These are phyloP conservation scores for Anthostomella pinea DNA, from an alignment of 2,329 filamentous ascomycete species.

Conservation along the genomic window DNA sequence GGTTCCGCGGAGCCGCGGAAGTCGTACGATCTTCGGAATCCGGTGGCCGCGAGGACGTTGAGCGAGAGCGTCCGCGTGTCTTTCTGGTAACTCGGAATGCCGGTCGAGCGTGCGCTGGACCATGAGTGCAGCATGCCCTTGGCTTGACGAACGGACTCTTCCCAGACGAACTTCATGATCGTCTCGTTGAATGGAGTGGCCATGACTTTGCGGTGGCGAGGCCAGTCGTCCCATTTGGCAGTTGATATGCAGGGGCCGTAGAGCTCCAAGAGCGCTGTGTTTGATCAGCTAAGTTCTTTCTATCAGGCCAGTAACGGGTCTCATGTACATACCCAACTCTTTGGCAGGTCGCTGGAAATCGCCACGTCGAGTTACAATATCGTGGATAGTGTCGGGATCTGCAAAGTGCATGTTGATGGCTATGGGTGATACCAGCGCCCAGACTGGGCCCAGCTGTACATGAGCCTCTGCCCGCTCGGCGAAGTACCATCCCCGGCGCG, in stretches of 20 bases:
- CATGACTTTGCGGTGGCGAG: slow-evolving; percentile 27
- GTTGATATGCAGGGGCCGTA: slow-evolving; percentile 31
- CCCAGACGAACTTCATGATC: slow-evolving; percentile 30
- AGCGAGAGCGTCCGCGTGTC: slow-evolving; percentile 28
- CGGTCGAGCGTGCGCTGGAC: slow-evolving; percentile 2
- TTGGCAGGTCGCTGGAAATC: slow-evolving; percentile 23
- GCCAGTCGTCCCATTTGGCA: slow-evolving; percentile 27
- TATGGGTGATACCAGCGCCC: slow-evolving; percentile 24
- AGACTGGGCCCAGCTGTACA: slow-evolving; percentile 20
- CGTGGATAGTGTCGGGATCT: slow-evolving; percentile 22
- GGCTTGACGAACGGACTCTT: slow-evolving; percentile 23
- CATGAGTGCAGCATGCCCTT: slow-evolving; percentile 22
- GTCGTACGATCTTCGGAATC: slow-evolving; percentile 23
- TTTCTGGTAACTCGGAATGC: slow-evolving; percentile 16
- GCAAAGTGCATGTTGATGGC: slow-evolving; percentile 20
- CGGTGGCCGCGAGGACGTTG: slow-evolving; percentile 27
- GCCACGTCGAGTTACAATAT: slow-evolving; percentile 18
- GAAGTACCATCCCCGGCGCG: slow-evolving; percentile 24
- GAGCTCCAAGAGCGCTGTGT: slow-evolving; percentile 23
- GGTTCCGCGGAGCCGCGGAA: slow-evolving; percentile 19
- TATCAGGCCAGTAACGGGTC: no score
- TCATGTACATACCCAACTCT: slow-evolving; percentile 18
- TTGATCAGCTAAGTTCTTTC: slow-evolving; percentile 2
- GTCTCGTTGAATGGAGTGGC: slow-evolving; percentile 30
- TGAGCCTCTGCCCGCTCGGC: slow-evolving; percentile 10